Base-by-base conservation (phyloP, 305 asterid species). In the Rubia occidens region DNA sequence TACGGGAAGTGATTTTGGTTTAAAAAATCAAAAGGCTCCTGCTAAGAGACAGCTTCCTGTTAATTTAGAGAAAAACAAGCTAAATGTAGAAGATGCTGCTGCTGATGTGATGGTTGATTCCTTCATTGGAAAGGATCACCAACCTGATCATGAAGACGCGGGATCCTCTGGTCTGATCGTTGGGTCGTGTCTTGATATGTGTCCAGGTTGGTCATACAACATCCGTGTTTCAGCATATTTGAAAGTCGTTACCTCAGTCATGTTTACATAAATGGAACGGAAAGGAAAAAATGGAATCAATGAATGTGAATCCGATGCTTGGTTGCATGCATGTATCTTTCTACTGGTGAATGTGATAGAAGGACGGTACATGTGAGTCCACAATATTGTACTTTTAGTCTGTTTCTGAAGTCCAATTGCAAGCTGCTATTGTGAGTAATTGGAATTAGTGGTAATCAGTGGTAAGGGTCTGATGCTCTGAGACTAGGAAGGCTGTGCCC, bases 121-220 rank as follows among this genome's bases (percentile, higher is more conserved):
- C 71, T 65, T 77, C 24, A 76, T 80, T 66, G 82, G 80, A 68
- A 76, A 72, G 77, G 72, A 71, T 71, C 47, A 72, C 71, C 47
- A 64, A 37, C 64, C 80, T 55, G 92, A 89, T 60, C 68, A 81
- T 75, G 96, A 91, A 72, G 88, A 76, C 64, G n/a, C 58, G 43
- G 81, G 76, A 58, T 81, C 89, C 65, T 80, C 95, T 54, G 80
- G 84, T 75, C 71, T 81, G 78, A 95, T 95, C 68, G 80, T 86
- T 76, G 99, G 99, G 76, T 49, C 81, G 62, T 95, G 99, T 81
- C 87, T 92, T 75, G 95, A 91, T 80, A 95, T 95, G 99, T 95
- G 99, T 75, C 99, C 99, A 76, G 99, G 99, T 95, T 79, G 68
- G 76, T 70, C 47, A 49, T 76, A 74, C 47, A 49, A 78, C 44